Evolutionary conservation across 1,284 basidiomycete species (phyloP), one percentile per base, ranked within the genome.

Genomic region (Sanghuangporus sanghuang): DNA sequence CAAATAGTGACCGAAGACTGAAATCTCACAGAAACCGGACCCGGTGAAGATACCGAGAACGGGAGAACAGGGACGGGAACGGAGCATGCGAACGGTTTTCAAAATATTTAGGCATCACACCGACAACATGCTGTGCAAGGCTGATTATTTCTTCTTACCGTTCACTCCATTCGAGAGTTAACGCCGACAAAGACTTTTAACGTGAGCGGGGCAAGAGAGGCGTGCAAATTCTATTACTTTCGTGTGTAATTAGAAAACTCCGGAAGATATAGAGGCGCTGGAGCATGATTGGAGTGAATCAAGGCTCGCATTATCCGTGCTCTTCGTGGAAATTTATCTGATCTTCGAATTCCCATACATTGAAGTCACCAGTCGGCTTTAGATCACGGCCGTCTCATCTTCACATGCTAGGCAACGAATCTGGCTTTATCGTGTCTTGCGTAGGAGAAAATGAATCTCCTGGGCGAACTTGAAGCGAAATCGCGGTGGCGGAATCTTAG

Each of bases 281-380:
- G 14, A 32, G 12, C 50, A 36, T 57, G 61, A 57, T 46, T 62
- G 54, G 55, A 14, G 32, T 36, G 32, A 52, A 52, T 60, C 48
- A 39, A 49, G 35, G 44, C 38, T 58, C 46, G 56, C 56, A 52
- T 1, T 27, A 16, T 53, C 62, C 62, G 62, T 53, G 35, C 48
- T 63, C 56, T 52, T 44, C 62, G 62, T 48, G 36, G 61, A 56
- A 57, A 46, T 49, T 11, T 3, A 3, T 35, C 42, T 32, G 18
- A 50, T 35, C 61, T 62, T 62, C 61, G 54, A 57, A 57, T 57
- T 62, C 61, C 53, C 61, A 62, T 62, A 18, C 52, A 42, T 62
- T 55, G 42, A 55, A 32, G 48, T 50, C 52, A 55, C n/a, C 11
- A 32, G 35, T 57, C 61, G 61, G 61, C n/a, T 42, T 50, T 46